Evolutionary conservation across 1,284 basidiomycete genomes (phyloP).

Genomic region (Leccinum pallidistipes): DNA sequence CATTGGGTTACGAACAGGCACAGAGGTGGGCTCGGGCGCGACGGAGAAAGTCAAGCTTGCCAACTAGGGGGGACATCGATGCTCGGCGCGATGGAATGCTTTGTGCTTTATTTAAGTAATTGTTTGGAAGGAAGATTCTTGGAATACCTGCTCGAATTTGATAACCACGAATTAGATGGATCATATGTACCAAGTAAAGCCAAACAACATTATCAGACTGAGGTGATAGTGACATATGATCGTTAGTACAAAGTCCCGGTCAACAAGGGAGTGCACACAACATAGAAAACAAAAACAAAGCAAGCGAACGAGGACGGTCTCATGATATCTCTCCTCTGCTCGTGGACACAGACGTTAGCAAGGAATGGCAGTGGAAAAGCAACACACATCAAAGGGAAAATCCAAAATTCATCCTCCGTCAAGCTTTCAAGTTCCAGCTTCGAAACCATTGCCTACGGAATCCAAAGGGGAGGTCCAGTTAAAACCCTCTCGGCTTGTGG

Average conservation of each 20-base stretch:
- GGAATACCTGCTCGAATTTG: not conserved
- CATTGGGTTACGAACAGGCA: not conserved
- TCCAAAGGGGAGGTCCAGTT: too few species aligned
- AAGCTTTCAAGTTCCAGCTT: not conserved
- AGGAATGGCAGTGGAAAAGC: not conserved
- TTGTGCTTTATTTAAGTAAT: not conserved
- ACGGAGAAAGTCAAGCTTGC: not conserved
- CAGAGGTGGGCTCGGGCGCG: not conserved
- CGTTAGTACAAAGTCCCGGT: not conserved
- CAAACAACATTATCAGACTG: too few species aligned
- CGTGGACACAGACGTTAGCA: not conserved
- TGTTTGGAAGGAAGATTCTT: not conserved
- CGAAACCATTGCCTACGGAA: not conserved
- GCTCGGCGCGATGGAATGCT: not conserved
- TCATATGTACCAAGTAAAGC: too few species aligned
- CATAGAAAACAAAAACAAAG: not conserved
- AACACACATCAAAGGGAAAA: not conserved
- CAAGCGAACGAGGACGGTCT: too few species aligned
- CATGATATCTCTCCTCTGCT: too few species aligned
- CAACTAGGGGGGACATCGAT: not conserved
- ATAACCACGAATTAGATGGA: not conserved
- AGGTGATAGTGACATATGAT: too few species aligned
- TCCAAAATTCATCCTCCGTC: not conserved
- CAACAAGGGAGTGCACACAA: slow-evolving; percentile 9
- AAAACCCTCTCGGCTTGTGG: not conserved